phyloP scores from a whole-genome alignment of 2,329 filamentous ascomycete species.

The Venturia aucupariae region DNA sequence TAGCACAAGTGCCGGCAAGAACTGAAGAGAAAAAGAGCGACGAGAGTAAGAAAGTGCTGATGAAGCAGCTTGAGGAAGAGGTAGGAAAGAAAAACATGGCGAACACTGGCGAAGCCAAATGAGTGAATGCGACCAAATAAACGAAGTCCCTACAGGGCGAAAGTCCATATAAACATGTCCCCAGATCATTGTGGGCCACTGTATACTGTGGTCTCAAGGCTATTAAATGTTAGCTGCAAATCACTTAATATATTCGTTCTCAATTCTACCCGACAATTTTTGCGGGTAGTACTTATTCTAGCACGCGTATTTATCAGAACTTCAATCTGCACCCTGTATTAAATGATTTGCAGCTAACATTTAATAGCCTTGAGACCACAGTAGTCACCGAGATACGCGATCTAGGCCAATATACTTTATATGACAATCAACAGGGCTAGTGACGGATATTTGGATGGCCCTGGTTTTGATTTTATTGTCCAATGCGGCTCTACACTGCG shows the following conservation, averaged over 20 bases:
- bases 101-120: not conserved
- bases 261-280: no score
- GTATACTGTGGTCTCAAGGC: no score
- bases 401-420: not conserved
- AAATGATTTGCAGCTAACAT: no score
- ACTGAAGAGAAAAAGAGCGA: constrained; percentile 5
- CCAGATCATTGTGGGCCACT: no score
- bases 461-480: not conserved
- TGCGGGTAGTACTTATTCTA: no score
- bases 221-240: no score
- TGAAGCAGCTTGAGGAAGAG: not conserved
- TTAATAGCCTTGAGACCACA: no score
- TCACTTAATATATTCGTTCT: no score
- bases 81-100: not conserved
- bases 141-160: not conserved
- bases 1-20: not conserved
- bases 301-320: no score
- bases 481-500: not conserved
- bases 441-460: not conserved
- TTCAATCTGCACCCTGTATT: no score
- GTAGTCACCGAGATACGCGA: not conserved
- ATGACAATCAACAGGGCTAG: no score
- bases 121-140: not conserved
- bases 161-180: no score
- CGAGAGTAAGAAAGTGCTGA: not conserved